phyloP scores from a whole-genome alignment of 2,329 filamentous ascomycete species.

The Tolypocladium endophyticum region DNA sequence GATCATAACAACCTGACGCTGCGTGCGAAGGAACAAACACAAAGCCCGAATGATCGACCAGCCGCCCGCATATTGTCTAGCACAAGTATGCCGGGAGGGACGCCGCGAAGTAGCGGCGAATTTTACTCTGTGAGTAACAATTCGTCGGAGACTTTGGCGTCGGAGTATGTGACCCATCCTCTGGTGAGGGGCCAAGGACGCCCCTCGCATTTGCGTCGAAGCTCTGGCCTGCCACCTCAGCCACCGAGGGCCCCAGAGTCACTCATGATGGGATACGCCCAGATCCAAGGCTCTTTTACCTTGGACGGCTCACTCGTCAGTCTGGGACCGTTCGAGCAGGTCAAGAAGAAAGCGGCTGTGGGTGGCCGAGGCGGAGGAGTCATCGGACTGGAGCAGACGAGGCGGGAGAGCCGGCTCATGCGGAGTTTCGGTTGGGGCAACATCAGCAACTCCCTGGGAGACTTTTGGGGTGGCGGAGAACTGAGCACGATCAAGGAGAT shows the following conservation, averaged over 20 bases:
- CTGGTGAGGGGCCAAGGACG: conserved; percentile 20
- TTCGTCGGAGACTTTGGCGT: conserved; percentile 84
- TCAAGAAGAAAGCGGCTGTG: conserved; percentile 87
- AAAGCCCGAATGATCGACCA: conserved; percentile 44
- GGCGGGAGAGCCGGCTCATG: conserved; percentile 69
- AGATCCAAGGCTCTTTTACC: conserved; percentile 84
- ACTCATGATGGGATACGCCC: conserved; percentile 96
- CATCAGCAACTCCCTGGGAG: conserved; percentile 78
- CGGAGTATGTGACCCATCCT: conserved; percentile 64
- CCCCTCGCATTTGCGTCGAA: conserved; percentile 35
- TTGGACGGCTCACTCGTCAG: conserved; percentile 88
- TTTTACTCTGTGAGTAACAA: conserved; percentile 94
- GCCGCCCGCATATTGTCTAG: conserved; percentile 64
- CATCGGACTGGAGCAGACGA: conserved; percentile 64
- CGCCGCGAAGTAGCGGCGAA: conserved; percentile 83
- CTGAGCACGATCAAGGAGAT: conserved; percentile 93
- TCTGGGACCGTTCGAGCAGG: conserved; percentile 82
- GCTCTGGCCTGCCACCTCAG: conserved; percentile 31
- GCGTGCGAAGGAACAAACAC: conserved; percentile 32
- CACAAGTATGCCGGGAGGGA: conserved; percentile 61
- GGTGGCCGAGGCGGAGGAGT: conserved; percentile 82
- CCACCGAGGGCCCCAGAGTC: conserved; percentile 54
- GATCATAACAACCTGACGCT: conserved; percentile 26
- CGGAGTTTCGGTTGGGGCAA: conserved; percentile 80
- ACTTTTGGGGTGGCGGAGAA: conserved; percentile 75